Evolutionary conservation across 495 filamentous ascomycete genomes (phyloP).

Genomic region (Aspergillus hancockii): DNA sequence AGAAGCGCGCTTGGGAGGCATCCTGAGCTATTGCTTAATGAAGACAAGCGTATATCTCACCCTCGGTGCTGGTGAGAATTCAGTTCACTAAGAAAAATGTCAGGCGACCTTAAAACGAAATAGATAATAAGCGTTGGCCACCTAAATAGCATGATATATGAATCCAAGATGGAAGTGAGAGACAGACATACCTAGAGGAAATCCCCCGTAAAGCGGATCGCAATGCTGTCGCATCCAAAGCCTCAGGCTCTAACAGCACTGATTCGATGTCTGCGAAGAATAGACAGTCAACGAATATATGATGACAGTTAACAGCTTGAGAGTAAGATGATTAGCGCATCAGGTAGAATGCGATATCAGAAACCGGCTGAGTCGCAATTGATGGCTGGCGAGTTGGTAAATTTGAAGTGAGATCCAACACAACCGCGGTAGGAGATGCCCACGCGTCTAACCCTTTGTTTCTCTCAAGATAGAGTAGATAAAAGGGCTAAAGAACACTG

Average conservation of each 20-base stretch:
- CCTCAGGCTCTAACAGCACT: not conserved
- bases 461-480: not conserved
- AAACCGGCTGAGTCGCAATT: not conserved
- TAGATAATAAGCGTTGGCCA: not conserved
- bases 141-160: not conserved
- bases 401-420: not conserved
- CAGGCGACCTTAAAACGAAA: not conserved
- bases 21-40: not conserved
- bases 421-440: not conserved
- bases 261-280: not conserved
- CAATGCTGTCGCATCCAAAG: not conserved
- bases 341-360: not conserved
- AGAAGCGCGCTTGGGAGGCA: slow-evolving; percentile 32
- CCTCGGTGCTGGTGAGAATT: not conserved
- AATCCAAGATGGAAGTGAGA: not conserved
- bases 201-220: not conserved
- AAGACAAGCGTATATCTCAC: not conserved
- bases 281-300: not conserved
- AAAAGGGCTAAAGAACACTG: not conserved
- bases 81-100: not conserved
- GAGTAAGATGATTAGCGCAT: not conserved
- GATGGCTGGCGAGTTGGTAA: not conserved
- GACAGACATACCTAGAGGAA: not conserved
- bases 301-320: not conserved
- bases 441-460: not conserved